A percentile compares a stretch with the other conserved stretches of the same genome.
phyloP scores from a whole-genome alignment of 768 basidiomycete species.

The Tulasnella sp. region DNA sequence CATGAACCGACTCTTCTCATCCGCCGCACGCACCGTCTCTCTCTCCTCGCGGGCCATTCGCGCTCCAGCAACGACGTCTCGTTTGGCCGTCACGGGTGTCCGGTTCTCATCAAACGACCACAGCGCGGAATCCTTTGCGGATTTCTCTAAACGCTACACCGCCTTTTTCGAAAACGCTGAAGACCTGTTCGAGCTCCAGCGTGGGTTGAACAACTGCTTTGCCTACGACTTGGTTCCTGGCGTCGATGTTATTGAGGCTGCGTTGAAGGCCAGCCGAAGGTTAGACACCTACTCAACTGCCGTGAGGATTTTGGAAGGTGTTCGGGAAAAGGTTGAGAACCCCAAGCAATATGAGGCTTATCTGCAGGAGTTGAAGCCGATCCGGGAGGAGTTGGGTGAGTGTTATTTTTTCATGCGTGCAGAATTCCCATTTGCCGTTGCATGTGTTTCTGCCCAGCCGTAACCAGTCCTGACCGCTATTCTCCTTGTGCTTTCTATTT shows the following conservation, averaged over 20 bases:
- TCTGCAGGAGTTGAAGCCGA: conserved; percentile 77
- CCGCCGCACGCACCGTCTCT: background rate
- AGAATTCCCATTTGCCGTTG: background rate
- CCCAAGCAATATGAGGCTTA: conserved; percentile 91
- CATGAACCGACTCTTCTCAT: conserved; percentile 6
- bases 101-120: conserved; percentile 5
- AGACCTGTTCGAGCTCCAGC: conserved; percentile 97
- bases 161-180: conserved; percentile 86
- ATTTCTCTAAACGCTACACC: conserved; percentile 90
- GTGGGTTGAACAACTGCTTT: conserved; percentile 99
- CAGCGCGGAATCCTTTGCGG: conserved; percentile 85
- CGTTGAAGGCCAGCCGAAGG: conserved; percentile 76
- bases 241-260: conserved; percentile 75
- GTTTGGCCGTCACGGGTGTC: background rate
- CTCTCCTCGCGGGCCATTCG: background rate
- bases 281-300: conserved; percentile 98
- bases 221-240: conserved; percentile 94
- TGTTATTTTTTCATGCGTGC: conserved; percentile 25
- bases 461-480: background rate
- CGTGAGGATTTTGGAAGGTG: conserved; percentile 90
- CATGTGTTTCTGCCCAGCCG: background rate
- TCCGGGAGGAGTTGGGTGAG: conserved; percentile 87
- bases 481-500: background rate
- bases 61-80: background rate
- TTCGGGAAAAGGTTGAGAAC: conserved; percentile 98